Conservation (phyloP, 768 basidiomycete genomes). For the Lactarius pseudohatsudake region DNA sequence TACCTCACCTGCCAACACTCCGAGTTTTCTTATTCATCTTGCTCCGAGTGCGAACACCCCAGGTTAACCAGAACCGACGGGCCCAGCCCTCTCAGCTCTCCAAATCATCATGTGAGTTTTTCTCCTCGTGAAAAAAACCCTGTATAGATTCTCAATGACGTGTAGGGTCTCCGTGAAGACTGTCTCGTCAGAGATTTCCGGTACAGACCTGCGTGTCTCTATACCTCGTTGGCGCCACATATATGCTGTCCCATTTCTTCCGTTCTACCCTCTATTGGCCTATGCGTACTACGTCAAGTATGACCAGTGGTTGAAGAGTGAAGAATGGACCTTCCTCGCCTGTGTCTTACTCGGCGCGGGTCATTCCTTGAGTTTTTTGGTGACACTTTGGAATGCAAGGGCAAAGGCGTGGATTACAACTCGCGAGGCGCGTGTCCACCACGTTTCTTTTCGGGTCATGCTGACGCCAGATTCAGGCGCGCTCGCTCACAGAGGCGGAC, state of each 20-base stretch:
- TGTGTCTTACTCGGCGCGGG: slow-evolving; percentile 81
- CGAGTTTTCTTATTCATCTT: background rate
- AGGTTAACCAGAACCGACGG: background rate
- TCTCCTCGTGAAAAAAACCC: background rate
- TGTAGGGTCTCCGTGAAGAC: slow-evolving; percentile 50
- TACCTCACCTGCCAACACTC: background rate
- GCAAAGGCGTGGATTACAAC: slow-evolving; percentile 83
- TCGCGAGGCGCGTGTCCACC: slow-evolving; percentile 50
- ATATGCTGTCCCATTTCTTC: slow-evolving; percentile 77
- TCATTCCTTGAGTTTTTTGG: slow-evolving; percentile 89
- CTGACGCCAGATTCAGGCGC: slow-evolving; percentile 43
- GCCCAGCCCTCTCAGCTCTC: background rate
- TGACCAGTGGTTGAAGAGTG: slow-evolving; percentile 85
- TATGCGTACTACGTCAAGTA: slow-evolving; percentile 93
- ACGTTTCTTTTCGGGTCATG: slow-evolving; percentile 4
- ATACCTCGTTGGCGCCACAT: slow-evolving; percentile 70
- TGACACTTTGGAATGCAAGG: slow-evolving; percentile 84
- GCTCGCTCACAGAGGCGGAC: slow-evolving; percentile 67
- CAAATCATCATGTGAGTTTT: slow-evolving; percentile 11
- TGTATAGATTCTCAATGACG: background rate
- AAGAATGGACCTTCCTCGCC: slow-evolving; percentile 97
- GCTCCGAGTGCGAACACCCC: background rate
- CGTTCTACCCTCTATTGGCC: slow-evolving; percentile 76
- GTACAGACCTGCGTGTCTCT: slow-evolving; percentile 63
- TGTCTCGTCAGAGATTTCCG: slow-evolving; percentile 63